Conservation (phyloP, 2,329 filamentous ascomycete species). For the Rutstroemia sp. region DNA sequence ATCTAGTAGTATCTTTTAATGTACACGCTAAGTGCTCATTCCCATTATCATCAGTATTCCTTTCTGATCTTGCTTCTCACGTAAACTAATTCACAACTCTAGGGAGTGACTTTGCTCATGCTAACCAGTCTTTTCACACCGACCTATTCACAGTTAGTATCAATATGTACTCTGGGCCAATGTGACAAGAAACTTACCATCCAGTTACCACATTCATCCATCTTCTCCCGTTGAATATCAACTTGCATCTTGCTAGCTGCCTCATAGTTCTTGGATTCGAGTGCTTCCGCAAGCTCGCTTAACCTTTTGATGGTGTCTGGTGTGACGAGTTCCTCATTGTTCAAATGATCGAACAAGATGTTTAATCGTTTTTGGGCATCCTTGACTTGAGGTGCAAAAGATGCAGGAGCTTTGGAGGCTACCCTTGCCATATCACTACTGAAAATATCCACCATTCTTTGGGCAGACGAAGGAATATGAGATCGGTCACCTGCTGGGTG, state of each 20-base stretch:
- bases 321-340: conserved; percentile 86
- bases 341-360: conserved; percentile 93
- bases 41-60: background rate
- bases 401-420: conserved; percentile 74
- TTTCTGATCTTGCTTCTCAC: background rate
- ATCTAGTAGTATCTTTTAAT: conserved; percentile 6
- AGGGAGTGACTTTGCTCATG: conserved; percentile 70
- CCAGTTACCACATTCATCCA: conserved; percentile 77
- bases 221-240: conserved; percentile 69
- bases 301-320: conserved; percentile 67
- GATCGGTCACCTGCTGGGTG: conserved; percentile 81
- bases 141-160: conserved; percentile 47
- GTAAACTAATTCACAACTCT: background rate
- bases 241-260: conserved; percentile 62
- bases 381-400: conserved; percentile 81
- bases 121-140: conserved; percentile 70
- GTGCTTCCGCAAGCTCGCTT: conserved; percentile 53
- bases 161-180: background rate
- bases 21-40: conserved; percentile 7
- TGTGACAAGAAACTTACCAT: conserved; percentile 55
- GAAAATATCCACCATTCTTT: conserved; percentile 74
- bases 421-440: conserved; percentile 82
- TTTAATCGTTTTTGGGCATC: conserved; percentile 91
- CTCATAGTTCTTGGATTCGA: conserved; percentile 64
- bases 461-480: conserved; percentile 73